Percentiles rank a stretch among this genome's conserved stretches.
Conservation (phyloP, 2,329 filamentous ascomycete genomes). For the Aspergillus flavus region DNA sequence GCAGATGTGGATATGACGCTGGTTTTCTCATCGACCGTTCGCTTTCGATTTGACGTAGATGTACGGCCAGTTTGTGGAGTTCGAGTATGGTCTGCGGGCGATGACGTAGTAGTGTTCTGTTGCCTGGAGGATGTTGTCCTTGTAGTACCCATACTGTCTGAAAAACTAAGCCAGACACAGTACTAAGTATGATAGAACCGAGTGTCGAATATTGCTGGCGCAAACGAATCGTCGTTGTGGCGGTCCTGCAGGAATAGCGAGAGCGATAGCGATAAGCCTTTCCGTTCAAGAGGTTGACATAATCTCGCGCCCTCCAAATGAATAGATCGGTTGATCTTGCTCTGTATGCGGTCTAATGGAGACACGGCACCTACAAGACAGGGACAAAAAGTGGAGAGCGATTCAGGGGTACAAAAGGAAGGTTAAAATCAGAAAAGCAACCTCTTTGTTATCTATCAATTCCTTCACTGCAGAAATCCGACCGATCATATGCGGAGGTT, state of each 20-base stretch:
- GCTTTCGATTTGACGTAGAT: slow-evolving; percentile 20
- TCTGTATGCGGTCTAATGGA: no score
- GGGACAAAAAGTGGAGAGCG: not conserved
- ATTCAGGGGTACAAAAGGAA: not conserved
- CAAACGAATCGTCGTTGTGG: not conserved
- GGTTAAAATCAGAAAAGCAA: not conserved
- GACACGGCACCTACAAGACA: not conserved
- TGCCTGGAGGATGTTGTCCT: not conserved
- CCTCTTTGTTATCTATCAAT: not conserved
- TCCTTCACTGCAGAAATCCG: not conserved
- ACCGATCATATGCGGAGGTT: slow-evolving; percentile 24
- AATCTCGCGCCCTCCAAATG: not conserved
- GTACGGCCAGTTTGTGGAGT: not conserved
- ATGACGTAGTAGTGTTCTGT: not conserved
- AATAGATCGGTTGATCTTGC: not conserved
- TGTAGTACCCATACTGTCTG: not conserved
- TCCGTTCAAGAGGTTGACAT: not conserved
- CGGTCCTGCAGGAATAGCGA: not conserved
- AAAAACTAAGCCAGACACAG: not conserved
- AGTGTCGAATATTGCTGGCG: not conserved
- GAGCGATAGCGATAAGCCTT: not conserved
- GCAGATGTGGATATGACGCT: not conserved
- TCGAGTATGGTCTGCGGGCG: not conserved
- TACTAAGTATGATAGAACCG: not conserved
- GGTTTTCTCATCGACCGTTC: not conserved